phyloP scores from a whole-genome alignment of 2,329 filamentous ascomycete species.

The Penicillium crustosum region DNA sequence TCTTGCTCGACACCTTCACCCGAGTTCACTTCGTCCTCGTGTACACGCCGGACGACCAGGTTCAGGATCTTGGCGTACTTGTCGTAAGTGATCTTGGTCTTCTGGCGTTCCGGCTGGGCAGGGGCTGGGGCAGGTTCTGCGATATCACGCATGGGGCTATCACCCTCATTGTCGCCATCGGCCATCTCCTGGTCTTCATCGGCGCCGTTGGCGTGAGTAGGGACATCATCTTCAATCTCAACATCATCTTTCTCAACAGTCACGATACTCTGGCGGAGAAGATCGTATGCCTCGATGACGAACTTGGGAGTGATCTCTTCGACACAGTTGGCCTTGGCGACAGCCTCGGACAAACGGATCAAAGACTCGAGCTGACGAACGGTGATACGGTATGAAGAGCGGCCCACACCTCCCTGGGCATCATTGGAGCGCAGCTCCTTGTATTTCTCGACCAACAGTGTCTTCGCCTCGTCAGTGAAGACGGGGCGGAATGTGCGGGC shows the following conservation, averaged over 20 bases:
- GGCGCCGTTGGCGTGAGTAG: slow-evolving; percentile 47
- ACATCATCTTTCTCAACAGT: slow-evolving; percentile 97
- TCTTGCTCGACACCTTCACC: slow-evolving; percentile 86
- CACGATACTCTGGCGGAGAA: slow-evolving; percentile 92
- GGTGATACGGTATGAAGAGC: slow-evolving; percentile 96
- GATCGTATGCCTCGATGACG: slow-evolving; percentile 86
- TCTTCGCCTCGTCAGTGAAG: slow-evolving; percentile 84
- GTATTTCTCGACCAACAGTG: slow-evolving; percentile 84
- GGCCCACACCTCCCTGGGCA: slow-evolving; percentile 86
- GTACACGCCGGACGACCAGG: slow-evolving; percentile 76
- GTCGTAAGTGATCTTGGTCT: slow-evolving; percentile 91
- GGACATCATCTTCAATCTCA: slow-evolving; percentile 79
- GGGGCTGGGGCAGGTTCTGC: slow-evolving; percentile 44
- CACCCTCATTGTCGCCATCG: slow-evolving; percentile 48
- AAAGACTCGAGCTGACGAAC: slow-evolving; percentile 94
- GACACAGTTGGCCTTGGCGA: slow-evolving; percentile 95
- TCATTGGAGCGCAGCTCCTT: slow-evolving; percentile 93
- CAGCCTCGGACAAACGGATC: slow-evolving; percentile 95
- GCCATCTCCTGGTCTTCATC: slow-evolving; percentile 54
- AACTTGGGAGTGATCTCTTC: slow-evolving; percentile 82
- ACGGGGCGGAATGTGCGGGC: slow-evolving; percentile 91
- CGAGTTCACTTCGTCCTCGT: slow-evolving; percentile 71
- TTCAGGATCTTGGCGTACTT: slow-evolving; percentile 93
- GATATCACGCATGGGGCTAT: slow-evolving; percentile 56
- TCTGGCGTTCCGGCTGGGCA: slow-evolving; percentile 50